Base-by-base conservation (phyloP, 176 grass and related monocot species). In the Oryza officinalis region DNA sequence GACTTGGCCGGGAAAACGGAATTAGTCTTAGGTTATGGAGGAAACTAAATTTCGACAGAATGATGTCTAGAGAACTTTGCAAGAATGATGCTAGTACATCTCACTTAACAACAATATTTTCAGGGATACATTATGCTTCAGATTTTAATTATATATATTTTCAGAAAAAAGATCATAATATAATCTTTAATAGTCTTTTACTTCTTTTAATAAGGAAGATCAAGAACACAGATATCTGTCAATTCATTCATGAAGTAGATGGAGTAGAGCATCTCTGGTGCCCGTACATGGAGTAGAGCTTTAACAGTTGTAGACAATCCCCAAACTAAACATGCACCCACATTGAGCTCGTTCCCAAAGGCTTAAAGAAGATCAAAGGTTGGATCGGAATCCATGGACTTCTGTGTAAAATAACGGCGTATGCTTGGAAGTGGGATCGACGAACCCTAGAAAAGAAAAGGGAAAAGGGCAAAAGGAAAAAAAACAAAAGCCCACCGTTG, bases 341-440 rank as follows among this genome's bases (percentile, higher is more conserved):
- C 63, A 63, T 33, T 63, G 46, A 33, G 59, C 75, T 75, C 41
- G 23, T 75, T 71, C 75, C 38, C 38, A 81, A 89, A 81, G 69
- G 63, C 70, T 67, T 85, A 89, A 85, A 85, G 45, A 84, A 63
- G 64, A 75, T 49, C 57, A 75, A 89, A 84, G 30, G 50, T 50
- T 63, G 26, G 70, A 69, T 71, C 65, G 77, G 77, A 80, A 81
- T 85, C 71, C 50, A 64, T 85, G 30, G 65, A 85, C 87, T 85
- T 85, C 35, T 30, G 18, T 12, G 40, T 71, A 89, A 65, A 83
- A 75, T 87, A 79, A 69, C 37, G 37, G 37, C 37, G 37, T 8
- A 38, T 38, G 37, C 37, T 38, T 11, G 66, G 75, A 65, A 47
- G 80, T 84, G 80, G 80, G 85, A 80, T 84, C 67, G 27, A 33